A percentile compares a stretch with the other conserved stretches of the same genome.
These are phyloP conservation scores for Penicillium sp. DNA, from an alignment of 2,329 filamentous ascomycete genomes.

Conservation along the genomic window DNA sequence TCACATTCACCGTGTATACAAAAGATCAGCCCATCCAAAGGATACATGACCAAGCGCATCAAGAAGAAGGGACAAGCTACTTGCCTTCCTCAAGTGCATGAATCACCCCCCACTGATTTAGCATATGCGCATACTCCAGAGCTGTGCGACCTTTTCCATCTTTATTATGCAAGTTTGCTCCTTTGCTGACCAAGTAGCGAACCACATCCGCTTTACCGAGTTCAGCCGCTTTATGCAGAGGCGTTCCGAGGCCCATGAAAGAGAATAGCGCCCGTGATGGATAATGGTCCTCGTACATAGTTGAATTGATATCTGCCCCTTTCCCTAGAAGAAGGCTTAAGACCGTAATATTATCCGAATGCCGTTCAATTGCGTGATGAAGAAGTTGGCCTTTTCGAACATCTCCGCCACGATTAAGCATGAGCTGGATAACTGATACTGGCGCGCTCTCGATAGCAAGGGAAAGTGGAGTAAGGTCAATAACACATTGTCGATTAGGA, in stretches of 20 bases:
- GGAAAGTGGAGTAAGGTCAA: constrained; percentile 22
- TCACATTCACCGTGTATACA: too few relatives aligned
- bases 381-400: constrained; percentile 20
- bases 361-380: constrained; percentile 15
- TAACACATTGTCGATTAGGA: constrained; percentile 19
- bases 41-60: neutral
- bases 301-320: constrained; percentile 16
- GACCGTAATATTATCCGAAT: constrained; percentile 12
- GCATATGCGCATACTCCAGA: constrained; percentile 14
- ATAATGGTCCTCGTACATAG: constrained; percentile 18
- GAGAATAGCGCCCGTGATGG: constrained; percentile 12
- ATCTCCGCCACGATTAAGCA: constrained; percentile 16
- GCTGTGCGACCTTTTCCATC: constrained; percentile 17
- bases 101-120: constrained; percentile 6
- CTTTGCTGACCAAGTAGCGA: constrained; percentile 15
- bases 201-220: constrained; percentile 17
- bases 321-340: constrained; percentile 15
- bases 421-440: constrained; percentile 14
- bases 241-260: constrained; percentile 18
- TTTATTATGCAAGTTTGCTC: constrained; percentile 14
- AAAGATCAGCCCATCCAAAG: neutral
- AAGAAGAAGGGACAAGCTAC: neutral
- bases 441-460: constrained; percentile 17
- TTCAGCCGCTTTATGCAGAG: constrained; percentile 20
- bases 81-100: neutral